Evolutionary conservation across 2,329 filamentous ascomycete species (phyloP).

Genomic region (Zasmidium angulare): DNA sequence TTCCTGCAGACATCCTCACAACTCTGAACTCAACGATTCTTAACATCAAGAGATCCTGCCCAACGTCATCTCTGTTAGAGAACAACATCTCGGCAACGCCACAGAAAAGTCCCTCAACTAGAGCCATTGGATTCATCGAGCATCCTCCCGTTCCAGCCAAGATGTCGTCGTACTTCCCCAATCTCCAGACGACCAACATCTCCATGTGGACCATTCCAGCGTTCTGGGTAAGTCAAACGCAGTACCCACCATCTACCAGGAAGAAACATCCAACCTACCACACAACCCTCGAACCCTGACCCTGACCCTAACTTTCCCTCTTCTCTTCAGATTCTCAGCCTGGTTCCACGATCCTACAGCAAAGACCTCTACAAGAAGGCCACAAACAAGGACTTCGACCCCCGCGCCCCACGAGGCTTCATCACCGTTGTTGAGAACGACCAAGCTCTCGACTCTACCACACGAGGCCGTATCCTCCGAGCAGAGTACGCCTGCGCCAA

Average conservation of each 20-base stretch:
- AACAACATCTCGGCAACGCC: no score
- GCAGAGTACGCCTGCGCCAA: constrained; percentile 41
- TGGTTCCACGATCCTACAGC: constrained; percentile 38
- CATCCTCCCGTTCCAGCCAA: no score
- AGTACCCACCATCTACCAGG: no score
- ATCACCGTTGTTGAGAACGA: constrained; percentile 26
- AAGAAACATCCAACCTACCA: no score
- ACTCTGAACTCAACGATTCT: no score
- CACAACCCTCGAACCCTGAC: constrained; percentile 27
- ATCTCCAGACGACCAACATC: constrained; percentile 26
- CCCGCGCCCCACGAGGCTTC: constrained; percentile 33
- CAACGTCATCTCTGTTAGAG: no score
- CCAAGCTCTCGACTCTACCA: constrained; percentile 34
- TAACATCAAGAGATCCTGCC: no score
- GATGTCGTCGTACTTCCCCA: constrained; percentile 24
- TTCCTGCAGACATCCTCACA: no score
- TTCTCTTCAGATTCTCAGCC: constrained; percentile 22
- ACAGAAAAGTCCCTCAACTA: no score
- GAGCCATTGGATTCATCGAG: no score
- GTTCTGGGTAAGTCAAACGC: constrained; percentile 28
- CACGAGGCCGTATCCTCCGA: constrained; percentile 36
- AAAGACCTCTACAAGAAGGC: constrained; percentile 17
- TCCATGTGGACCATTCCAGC: constrained; percentile 32
- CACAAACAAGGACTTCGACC: constrained; percentile 27
- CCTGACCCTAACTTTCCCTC: constrained; percentile 23